phyloP scores from a whole-genome alignment of 306 rosid species.

The peach (Prunus persica) region Prunus_persica_NCBIv2 NC_034010.1:27528501-27529000 shows the following conservation, averaged over 20 bases:
- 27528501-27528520: constrained; percentile 48
- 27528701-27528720: not conserved
- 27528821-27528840: not conserved
- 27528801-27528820: not conserved
- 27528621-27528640: constrained; percentile 38
- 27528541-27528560: constrained; percentile 4
- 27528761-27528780: not conserved
- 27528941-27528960: not conserved
- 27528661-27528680: not conserved
- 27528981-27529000: not conserved
- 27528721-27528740: not conserved
- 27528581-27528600: constrained; percentile 39
- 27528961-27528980: no score
- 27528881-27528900: not conserved
- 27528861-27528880: constrained; percentile 3
- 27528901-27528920: not conserved
- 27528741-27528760: not conserved
- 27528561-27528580: constrained; percentile 18
- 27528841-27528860: constrained; percentile 7
- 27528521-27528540: constrained; percentile 40
- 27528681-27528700: not conserved
- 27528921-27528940: constrained; percentile 1
- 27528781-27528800: not conserved
- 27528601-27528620: constrained; percentile 45
- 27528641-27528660: not conserved